Base-by-base conservation (phyloP, 208 protist species). In the Trypanosoma boissoni region DNA sequence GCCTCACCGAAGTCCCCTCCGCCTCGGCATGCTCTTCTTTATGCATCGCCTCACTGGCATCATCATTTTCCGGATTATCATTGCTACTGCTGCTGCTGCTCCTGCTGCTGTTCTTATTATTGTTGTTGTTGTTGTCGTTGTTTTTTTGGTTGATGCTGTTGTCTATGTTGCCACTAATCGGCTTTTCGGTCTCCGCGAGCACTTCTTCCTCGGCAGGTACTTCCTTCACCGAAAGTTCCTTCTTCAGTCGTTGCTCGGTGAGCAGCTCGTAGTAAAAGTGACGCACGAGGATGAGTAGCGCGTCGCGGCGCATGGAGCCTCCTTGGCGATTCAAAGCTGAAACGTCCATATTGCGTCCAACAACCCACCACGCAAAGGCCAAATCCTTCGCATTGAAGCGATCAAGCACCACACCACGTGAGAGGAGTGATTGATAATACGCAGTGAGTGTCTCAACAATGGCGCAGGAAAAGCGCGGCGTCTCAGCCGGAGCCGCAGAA, bases 361-460 rank as follows among this genome's bases (percentile, higher is more conserved):
- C 49, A 20, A 92, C 86, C 86, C 86, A 92, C 76, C 82, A 89
- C 32, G 78, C 74, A 72, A 92, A 92, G 39, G 72, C 76, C 34
- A 92, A 58, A 43, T 89, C 82, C 58, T 92, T 92, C 50, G 85
- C 64, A 55, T 80, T 92, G 64, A 86, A 87, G n/a, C 81, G 72
- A 46, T 92, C 86, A 23, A 92, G 58, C 27, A 92, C 82, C 18
- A 92, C 80, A 59, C 81, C 86, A 46, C 86, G 77, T 0, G 74
- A 79, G 3, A 92, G 65, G 32, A 92, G 70, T 1, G 76, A 86
- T 57, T 92, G 86, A 55, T 80, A 92, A 59, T 92, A 87, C 21
- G 72, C 48, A n/a, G 79, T 60, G 18, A 89, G 72, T 12, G 69
- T 72, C 1, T 88, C 76, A 31, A 72, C 65, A 31, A 64, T 66